These are phyloP conservation scores for Phanerodontia chrysosporium DNA, from an alignment of 768 basidiomycete species.

Conservation along the genomic window DNA sequence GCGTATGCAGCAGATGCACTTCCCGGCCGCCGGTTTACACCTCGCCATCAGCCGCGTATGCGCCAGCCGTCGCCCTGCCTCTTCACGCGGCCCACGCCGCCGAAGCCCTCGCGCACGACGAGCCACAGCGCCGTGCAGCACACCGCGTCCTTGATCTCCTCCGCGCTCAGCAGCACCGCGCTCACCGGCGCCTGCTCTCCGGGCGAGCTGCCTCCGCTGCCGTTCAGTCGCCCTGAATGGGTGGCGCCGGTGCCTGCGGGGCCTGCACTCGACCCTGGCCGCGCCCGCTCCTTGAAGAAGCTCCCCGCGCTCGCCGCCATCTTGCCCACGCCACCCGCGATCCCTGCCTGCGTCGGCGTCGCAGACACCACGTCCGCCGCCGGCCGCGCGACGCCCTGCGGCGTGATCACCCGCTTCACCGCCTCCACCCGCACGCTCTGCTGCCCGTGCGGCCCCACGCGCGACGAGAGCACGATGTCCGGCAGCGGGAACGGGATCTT, in stretches of 20 bases:
- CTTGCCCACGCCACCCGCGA: slow-evolving; percentile 9
- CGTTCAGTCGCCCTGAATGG: neutral
- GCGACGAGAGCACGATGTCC: slow-evolving; percentile 67
- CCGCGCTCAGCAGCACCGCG: slow-evolving; percentile 70
- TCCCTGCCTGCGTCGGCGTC: slow-evolving; percentile 20
- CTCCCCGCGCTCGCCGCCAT: slow-evolving; percentile 3
- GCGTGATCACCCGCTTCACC: slow-evolving; percentile 42
- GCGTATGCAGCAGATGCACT: too few species aligned
- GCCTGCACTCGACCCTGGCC: neutral
- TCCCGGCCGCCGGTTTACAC: neutral
- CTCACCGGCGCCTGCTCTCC: slow-evolving; percentile 15
- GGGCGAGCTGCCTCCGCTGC: neutral
- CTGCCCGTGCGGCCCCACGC: slow-evolving; percentile 25
- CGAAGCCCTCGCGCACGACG: slow-evolving; percentile 88
- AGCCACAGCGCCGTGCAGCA: slow-evolving; percentile 88
- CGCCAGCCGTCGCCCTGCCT: slow-evolving; percentile 80
- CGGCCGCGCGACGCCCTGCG: slow-evolving; percentile 29
- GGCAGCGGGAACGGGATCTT: slow-evolving; percentile 89
- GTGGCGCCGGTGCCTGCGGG: too few species aligned
- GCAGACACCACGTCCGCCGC: slow-evolving; percentile 18
- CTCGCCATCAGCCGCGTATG: slow-evolving; percentile 47
- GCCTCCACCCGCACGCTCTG: slow-evolving; percentile 8
- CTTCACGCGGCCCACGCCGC: slow-evolving; percentile 76
- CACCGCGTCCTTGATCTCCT: slow-evolving; percentile 92
- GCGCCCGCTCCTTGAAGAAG: neutral